Evolutionary conservation across 2,329 filamentous ascomycete species (phyloP), one percentile per base, ranked within the genome.

Genomic region (Aspergillus pseudoglaucus): DNA sequence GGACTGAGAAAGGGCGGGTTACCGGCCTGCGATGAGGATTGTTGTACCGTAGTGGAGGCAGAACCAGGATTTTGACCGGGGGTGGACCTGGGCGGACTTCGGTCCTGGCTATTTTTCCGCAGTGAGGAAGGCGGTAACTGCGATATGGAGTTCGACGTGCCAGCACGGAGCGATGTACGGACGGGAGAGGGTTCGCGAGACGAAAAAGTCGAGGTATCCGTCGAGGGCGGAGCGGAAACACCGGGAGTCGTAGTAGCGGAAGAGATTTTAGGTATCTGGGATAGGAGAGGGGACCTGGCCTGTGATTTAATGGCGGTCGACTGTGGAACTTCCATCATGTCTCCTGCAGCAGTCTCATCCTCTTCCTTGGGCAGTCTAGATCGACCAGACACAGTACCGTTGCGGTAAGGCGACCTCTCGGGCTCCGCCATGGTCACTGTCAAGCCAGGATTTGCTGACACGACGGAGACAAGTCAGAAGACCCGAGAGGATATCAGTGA

Each of bases 81-180:
- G 56, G 59, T 62, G 6, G 64, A 61, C 37, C 84, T 78, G 47
- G 77, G 74, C 17, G 84, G 83, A 58, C 82, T 87, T 50, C 77
- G 71, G 47, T 88, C 84, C 52, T 82, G 77, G 64, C 82, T 87
- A 63, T 80, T 82, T 65, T 83, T 85, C 59, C 83, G 81, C 49
- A 84, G 82, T 57, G 79, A 75, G 44, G 74, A 74, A 30, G 25
- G 25, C 46, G 67, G 59, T n/a, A 64, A 55, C 47, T 66, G 59
- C 51, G 61, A 60, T 35, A 60, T 55, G 25, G 65, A 58, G 17
- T 59, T 58, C 27, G 65, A 59, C 51, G 63, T 66, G 50, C 53
- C 54, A 32, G 55, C 52, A 41, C 62, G 62, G 43, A 57, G 61
- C 46, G 64, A 56, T 45, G 53, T 56, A 53, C 66, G 66, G 48